Evolutionary conservation across 2,329 filamentous ascomycete species (phyloP), one percentile per base, ranked within the genome.

Genomic region (Botrytis sinoallii): DNA sequence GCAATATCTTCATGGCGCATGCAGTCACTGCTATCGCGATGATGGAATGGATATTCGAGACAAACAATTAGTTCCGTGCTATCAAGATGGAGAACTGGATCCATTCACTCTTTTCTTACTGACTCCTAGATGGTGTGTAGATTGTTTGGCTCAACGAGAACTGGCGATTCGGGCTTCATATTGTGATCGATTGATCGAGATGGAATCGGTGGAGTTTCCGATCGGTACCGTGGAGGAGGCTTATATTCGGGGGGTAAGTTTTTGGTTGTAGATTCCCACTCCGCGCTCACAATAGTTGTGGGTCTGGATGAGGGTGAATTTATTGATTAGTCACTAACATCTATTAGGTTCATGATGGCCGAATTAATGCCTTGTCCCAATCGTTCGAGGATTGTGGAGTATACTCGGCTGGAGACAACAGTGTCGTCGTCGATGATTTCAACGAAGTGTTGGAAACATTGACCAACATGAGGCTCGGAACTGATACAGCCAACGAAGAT

Each of bases 51-150:
- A 71, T 65, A 71, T 71, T 20, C n/a, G 69, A 52, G 69, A 63
- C 32, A 71, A 71, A 38, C 59, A 71, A 65, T 52, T 71, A 22
- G 42, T 71, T n/a, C n/a, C 42, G 20, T 64, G 40, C 40, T 64
- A 64, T 22, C 40, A 64, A 64, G 55, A 71, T 52, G 55, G 35
- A 25, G 69, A 46, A 40, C 38, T 64, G 18, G 42, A 46, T 38
- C 60, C 40, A 40, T 40, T 42, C 20, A 72, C 70, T 55, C 40
- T 72, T 42, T 67, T 67, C 61, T 57, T 68, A 22, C 44, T 67
- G 52, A 72, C 61, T 67, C 61, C 70, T 42, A 59, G 61, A 46
- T 72, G 70, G 70, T 72, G 70, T 67, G 46, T 44, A 55, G 35
- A 57, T 67, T 72, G 70, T 44, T 55, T 57, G 38, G 61, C 46